These are phyloP conservation scores for Sugiyamaella floridensis DNA, from an alignment of 805 yeast species.

Conservation along the genomic window DNA sequence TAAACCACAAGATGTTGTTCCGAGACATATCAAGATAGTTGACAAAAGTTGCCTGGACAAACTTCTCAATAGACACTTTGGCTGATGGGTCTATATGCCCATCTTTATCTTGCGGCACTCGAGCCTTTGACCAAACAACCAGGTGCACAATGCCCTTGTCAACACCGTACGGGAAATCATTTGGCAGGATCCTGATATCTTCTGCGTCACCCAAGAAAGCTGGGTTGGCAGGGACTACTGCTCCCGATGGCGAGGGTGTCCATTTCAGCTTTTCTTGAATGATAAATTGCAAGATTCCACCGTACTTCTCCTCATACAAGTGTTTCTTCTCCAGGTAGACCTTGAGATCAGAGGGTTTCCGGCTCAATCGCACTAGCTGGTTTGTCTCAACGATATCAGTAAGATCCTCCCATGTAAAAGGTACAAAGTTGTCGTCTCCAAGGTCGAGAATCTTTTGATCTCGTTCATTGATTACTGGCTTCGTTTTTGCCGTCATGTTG, in stretches of 20 bases:
- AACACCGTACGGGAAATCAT: constrained; percentile 53
- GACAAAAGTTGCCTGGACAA: constrained; percentile 38
- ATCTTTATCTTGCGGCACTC: constrained; percentile 35
- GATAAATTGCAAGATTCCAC: constrained; percentile 16
- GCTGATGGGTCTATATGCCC: constrained; percentile 40
- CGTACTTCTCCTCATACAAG: constrained; percentile 12
- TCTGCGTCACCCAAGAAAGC: constrained; percentile 11
- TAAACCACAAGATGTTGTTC: constrained; percentile 46
- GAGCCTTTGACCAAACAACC: constrained; percentile 50
- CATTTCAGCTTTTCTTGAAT: constrained; percentile 16
- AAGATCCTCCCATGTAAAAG: constrained; percentile 22
- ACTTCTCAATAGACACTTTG: constrained; percentile 33
- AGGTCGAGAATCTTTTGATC: constrained; percentile 15
- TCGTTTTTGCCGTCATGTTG: neutral
- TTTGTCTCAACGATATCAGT: constrained; percentile 18
- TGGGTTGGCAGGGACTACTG: constrained; percentile 9
- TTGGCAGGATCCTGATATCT: constrained; percentile 42
- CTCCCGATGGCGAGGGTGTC: constrained; percentile 3
- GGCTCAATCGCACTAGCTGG: constrained; percentile 8
- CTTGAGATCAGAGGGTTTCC: constrained; percentile 16
- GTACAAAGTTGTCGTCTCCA: constrained; percentile 21
- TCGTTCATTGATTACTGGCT: constrained; percentile 6
- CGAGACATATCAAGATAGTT: constrained; percentile 32
- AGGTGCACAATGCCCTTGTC: constrained; percentile 42
- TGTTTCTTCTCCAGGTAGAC: constrained; percentile 13